A percentile compares a stretch with the other conserved stretches of the same genome.
These are phyloP conservation scores for Flaveria sonorensis DNA, from an alignment of 129 eudicot species.

Conservation along the genomic window DNA sequence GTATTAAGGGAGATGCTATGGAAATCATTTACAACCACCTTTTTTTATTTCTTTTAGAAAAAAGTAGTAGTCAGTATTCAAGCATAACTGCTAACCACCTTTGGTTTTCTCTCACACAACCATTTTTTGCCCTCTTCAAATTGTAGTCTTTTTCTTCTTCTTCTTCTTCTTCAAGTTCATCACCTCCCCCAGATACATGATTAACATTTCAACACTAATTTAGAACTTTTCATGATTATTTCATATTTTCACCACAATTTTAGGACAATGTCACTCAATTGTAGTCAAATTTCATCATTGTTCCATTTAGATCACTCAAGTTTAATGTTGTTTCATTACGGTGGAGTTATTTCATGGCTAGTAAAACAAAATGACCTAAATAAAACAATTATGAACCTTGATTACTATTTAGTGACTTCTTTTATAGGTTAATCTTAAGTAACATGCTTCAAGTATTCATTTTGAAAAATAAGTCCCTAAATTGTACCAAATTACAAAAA, in stretches of 20 bases:
- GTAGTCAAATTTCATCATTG: background rate
- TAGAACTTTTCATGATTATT: background rate
- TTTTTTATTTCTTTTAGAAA: no score
- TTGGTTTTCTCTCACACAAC: background rate
- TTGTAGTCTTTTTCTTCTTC: no score
- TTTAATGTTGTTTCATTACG: background rate
- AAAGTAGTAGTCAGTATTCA: background rate
- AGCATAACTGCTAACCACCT: background rate
- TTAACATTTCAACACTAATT: background rate
- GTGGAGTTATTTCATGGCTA: background rate
- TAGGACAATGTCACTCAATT: background rate
- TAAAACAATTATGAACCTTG: background rate
- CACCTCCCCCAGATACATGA: background rate
- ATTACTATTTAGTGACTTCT: no score
- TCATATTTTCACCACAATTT: background rate
- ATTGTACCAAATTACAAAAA: no score
- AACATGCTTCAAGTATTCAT: no score
- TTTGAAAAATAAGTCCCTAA: no score
- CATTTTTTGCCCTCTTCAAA: background rate
- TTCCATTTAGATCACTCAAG: background rate
- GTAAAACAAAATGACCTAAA: background rate
- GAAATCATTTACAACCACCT: background rate
- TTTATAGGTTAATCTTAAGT: no score
- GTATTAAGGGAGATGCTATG: background rate
- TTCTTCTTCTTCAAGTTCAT: background rate